phyloP scores from a whole-genome alignment of 768 basidiomycete genomes.

The Cyclocybe aegerita region DNA sequence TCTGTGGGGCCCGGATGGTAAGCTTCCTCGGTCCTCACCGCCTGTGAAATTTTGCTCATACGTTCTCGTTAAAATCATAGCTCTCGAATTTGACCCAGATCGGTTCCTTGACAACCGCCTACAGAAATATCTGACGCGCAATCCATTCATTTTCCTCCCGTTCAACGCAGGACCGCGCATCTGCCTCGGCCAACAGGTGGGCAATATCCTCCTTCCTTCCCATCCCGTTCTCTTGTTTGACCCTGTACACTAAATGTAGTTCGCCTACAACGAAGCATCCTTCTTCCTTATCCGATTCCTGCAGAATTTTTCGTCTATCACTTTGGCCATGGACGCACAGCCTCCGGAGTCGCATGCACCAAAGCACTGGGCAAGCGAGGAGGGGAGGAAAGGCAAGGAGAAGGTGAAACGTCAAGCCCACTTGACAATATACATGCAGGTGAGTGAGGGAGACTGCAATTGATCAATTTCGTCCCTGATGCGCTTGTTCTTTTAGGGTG shows the following conservation, averaged over 20 bases:
- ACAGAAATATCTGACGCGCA: constrained; percentile 49
- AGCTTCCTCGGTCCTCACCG: background rate
- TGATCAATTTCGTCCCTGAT: background rate
- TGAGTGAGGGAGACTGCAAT: constrained; percentile 15
- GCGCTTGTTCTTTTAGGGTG: constrained; percentile 28
- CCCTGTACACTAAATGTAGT: constrained; percentile 16
- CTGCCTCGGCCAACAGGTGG: constrained; percentile 37
- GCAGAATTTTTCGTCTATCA: constrained; percentile 45
- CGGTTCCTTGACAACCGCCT: constrained; percentile 61
- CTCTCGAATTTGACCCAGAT: constrained; percentile 61
- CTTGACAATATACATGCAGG: constrained; percentile 39
- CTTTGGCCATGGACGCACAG: constrained; percentile 38
- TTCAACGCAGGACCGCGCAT: constrained; percentile 51
- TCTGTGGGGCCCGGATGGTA: constrained; percentile 68
- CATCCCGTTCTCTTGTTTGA: too few species aligned
- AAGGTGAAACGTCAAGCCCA: constrained; percentile 31
- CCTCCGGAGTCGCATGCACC: constrained; percentile 31
- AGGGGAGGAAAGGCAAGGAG: constrained; percentile 31
- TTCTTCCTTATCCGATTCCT: constrained; percentile 49
- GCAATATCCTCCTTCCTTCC: too few species aligned
- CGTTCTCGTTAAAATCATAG: constrained; percentile 21
- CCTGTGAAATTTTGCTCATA: background rate
- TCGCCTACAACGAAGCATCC: constrained; percentile 45
- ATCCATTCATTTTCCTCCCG: constrained; percentile 54
- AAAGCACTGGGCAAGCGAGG: constrained; percentile 31